A percentile compares a stretch with the other conserved stretches of the same genome.
phyloP scores from a whole-genome alignment of 306 rosid species.

The Gastrolobium bilobum region DNA sequence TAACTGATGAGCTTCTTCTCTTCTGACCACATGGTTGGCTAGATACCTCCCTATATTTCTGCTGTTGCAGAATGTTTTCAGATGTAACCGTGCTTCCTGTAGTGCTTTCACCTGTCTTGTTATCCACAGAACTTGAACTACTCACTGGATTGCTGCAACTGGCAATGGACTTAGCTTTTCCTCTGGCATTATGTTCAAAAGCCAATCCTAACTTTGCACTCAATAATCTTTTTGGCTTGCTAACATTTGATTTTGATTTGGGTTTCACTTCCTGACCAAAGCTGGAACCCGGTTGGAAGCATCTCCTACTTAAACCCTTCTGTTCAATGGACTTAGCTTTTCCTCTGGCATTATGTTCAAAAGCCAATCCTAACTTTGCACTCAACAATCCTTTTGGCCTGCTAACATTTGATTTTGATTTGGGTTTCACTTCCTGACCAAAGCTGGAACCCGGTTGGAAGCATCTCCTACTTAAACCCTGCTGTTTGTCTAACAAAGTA shows the following conservation, averaged over 20 bases:
- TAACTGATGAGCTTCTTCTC: constrained; percentile 46
- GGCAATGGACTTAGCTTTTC: constrained; percentile 48
- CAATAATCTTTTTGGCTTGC: constrained; percentile 46
- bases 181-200: constrained; percentile 48
- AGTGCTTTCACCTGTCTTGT: constrained; percentile 53
- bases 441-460: constrained; percentile 46
- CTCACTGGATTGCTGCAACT: constrained; percentile 45
- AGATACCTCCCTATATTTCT: constrained; percentile 54
- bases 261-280: constrained; percentile 55
- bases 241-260: constrained; percentile 48
- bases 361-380: constrained; percentile 50
- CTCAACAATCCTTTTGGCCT: constrained; percentile 47
- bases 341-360: constrained; percentile 46
- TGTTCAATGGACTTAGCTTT: constrained; percentile 45
- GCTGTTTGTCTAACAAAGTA: constrained; percentile 52
- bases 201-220: constrained; percentile 50
- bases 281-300: constrained; percentile 46
- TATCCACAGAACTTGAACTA: constrained; percentile 49
- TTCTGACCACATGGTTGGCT: constrained; percentile 51
- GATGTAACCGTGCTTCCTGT: constrained; percentile 60
- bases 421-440: constrained; percentile 56
- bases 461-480: constrained; percentile 51
- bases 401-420: constrained; percentile 45
- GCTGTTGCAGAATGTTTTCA: constrained; percentile 55
- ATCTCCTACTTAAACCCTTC: constrained; percentile 51